Evolutionary conservation across 129 eudicot genomes (phyloP).

Genomic region (Flaveria trinervia): DNA sequence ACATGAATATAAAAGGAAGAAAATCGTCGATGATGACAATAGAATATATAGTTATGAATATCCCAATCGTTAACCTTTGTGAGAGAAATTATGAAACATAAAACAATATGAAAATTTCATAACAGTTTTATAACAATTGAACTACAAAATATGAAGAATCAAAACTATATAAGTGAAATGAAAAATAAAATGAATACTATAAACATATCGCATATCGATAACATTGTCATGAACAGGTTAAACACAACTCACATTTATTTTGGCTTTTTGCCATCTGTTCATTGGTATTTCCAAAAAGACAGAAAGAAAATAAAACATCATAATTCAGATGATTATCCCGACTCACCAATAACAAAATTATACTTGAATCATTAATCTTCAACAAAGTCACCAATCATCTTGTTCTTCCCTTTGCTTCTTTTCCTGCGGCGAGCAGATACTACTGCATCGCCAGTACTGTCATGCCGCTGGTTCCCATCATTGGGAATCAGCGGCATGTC

Average conservation of each 20-base stretch:
- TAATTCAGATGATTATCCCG: conserved; percentile 21
- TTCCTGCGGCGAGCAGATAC: conserved; percentile 21
- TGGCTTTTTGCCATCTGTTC: conserved; percentile 34
- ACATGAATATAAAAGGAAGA: background rate
- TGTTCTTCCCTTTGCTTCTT: conserved; percentile 40
- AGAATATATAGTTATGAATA: background rate
- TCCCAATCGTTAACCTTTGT: conserved; percentile 26
- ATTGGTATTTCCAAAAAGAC: conserved; percentile 37
- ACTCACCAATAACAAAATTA: conserved; percentile 30
- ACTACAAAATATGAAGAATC: background rate
- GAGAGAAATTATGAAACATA: conserved; percentile 1
- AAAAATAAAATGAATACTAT: background rate
- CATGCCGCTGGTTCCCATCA: conserved; percentile 39
- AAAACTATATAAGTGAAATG: background rate
- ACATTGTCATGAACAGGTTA: conserved; percentile 26
- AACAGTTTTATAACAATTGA: background rate
- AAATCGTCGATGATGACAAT: conserved; percentile 12
- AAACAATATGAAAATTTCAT: background rate
- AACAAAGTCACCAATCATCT: background rate
- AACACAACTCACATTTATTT: conserved; percentile 40
- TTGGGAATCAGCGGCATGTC: conserved; percentile 52
- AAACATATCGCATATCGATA: conserved; percentile 19
- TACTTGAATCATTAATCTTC: conserved; percentile 32
- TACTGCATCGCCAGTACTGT: conserved; percentile 10
- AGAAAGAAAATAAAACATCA: conserved; percentile 3